These are phyloP conservation scores for Stygiomarasmius scandens DNA, from an alignment of 1,284 basidiomycete species.

Conservation along the genomic window DNA sequence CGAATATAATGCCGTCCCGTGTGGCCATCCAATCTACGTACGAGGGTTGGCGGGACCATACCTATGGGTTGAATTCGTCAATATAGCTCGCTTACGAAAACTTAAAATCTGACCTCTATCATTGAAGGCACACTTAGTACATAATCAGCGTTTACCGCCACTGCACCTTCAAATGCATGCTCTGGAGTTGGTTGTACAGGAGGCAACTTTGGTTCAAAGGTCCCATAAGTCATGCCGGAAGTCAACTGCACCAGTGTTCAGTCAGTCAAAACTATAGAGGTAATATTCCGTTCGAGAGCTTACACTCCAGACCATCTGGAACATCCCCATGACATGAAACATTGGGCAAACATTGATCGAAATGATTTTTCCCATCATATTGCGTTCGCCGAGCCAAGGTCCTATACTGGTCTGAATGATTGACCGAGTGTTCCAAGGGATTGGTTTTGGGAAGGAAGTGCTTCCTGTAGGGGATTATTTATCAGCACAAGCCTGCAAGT, in stretches of 20 bases:
- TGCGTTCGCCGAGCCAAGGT: constrained; percentile 11
- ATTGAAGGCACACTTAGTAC: constrained; percentile 29
- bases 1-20: constrained; percentile 17
- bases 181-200: constrained; percentile 27
- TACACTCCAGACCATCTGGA: constrained; percentile 12
- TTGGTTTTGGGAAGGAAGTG: constrained; percentile 21
- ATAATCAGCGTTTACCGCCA: constrained; percentile 20
- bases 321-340: constrained; percentile 19
- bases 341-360: constrained; percentile 15
- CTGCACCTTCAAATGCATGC: constrained; percentile 21
- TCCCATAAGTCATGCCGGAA: constrained; percentile 23
- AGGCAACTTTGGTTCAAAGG: constrained; percentile 25
- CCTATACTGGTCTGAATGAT: constrained; percentile 1
- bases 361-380: constrained; percentile 8
- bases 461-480: too few species aligned
- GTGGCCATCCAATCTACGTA: constrained; percentile 10
- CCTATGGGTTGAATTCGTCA: constrained; percentile 2
- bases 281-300: background rate
- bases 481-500: too few species aligned
- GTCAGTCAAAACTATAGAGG: constrained; percentile 6
- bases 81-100: too few species aligned
- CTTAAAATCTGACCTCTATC: constrained; percentile 25
- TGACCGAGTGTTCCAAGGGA: constrained; percentile 11
- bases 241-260: constrained; percentile 20
- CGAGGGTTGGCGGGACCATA: constrained; percentile 15